phyloP scores from a whole-genome alignment of 768 basidiomycete genomes.

The Leccinellum albellum region DNA sequence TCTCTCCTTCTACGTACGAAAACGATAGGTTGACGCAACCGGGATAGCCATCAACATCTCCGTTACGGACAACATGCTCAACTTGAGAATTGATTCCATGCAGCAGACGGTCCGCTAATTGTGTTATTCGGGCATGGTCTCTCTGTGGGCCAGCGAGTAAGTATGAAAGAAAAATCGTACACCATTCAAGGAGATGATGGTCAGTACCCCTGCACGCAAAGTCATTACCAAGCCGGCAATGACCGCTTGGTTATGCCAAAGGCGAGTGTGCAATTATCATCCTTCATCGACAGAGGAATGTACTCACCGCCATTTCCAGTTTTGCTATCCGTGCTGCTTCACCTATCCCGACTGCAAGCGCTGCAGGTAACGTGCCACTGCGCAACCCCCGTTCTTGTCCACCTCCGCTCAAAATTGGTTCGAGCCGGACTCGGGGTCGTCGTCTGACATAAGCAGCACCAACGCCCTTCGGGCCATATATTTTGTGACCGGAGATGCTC shows the following conservation, averaged over 20 bases:
- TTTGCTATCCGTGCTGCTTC: conserved; percentile 92
- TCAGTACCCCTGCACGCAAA: conserved; percentile 96
- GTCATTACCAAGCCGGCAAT: conserved; percentile 58
- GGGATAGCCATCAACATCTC: conserved; percentile 86
- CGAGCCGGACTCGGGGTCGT: conserved; percentile 87
- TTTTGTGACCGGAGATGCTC: conserved; percentile 95
- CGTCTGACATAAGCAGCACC: conserved; percentile 93
- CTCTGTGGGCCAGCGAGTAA: conserved; percentile 42
- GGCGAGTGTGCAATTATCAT: conserved; percentile 46
- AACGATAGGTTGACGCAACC: conserved; percentile 96
- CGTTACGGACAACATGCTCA: conserved; percentile 91
- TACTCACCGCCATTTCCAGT: conserved; percentile 87
- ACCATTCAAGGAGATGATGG: background rate
- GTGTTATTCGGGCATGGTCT: conserved; percentile 72
- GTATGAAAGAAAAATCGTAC: background rate
- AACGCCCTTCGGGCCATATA: conserved; percentile 96
- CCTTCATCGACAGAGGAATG: conserved; percentile 24
- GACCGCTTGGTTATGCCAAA: conserved; percentile 43
- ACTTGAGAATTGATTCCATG: conserved; percentile 77
- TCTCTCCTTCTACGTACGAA: conserved; percentile 96
- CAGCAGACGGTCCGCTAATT: conserved; percentile 78
- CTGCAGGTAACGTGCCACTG: conserved; percentile 89
- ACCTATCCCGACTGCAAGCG: conserved; percentile 87
- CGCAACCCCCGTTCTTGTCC: conserved; percentile 95
- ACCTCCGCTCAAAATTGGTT: conserved; percentile 93